phyloP scores from a whole-genome alignment of 352 stramenopile genomes.

The Phytophthora citrophthora region DNA sequence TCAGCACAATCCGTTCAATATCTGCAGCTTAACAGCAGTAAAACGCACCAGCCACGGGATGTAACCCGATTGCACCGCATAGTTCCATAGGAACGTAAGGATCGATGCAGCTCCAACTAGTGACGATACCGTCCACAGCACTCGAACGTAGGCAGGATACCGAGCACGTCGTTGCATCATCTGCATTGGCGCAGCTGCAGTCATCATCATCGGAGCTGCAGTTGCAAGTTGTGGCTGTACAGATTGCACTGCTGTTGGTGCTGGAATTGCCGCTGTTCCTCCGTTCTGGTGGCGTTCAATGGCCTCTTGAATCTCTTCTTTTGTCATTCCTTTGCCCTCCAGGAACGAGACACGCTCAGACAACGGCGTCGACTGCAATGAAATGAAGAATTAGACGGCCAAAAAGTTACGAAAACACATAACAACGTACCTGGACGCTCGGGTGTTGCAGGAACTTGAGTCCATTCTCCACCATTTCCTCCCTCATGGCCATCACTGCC shows the following conservation, averaged over 20 bases:
- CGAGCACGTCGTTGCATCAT: slow-evolving; percentile 42
- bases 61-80: slow-evolving; percentile 70
- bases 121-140: slow-evolving; percentile 77
- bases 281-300: slow-evolving; percentile 69
- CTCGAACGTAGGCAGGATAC: slow-evolving; percentile 65
- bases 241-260: slow-evolving; percentile 3
- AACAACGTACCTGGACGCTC: slow-evolving; percentile 66
- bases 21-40: background rate
- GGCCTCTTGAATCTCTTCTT: slow-evolving; percentile 81
- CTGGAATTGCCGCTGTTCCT: slow-evolving; percentile 1
- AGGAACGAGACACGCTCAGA: slow-evolving; percentile 82
- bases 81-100: slow-evolving; percentile 79
- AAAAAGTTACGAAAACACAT: background rate
- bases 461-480: slow-evolving; percentile 81
- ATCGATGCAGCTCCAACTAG: slow-evolving; percentile 74
- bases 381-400: background rate
- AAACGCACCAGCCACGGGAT: slow-evolving; percentile 63
- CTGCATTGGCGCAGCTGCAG: slow-evolving; percentile 51
- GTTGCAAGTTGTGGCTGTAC: slow-evolving; percentile 14
- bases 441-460: slow-evolving; percentile 86
- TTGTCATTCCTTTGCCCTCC: slow-evolving; percentile 83
- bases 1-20: background rate
- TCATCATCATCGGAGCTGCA: slow-evolving; percentile 52
- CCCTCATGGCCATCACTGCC: slow-evolving; percentile 41
- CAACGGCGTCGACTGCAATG: slow-evolving; percentile 55